phyloP scores from a whole-genome alignment of 129 eudicot species.

The Lactuca saligna region DNA sequence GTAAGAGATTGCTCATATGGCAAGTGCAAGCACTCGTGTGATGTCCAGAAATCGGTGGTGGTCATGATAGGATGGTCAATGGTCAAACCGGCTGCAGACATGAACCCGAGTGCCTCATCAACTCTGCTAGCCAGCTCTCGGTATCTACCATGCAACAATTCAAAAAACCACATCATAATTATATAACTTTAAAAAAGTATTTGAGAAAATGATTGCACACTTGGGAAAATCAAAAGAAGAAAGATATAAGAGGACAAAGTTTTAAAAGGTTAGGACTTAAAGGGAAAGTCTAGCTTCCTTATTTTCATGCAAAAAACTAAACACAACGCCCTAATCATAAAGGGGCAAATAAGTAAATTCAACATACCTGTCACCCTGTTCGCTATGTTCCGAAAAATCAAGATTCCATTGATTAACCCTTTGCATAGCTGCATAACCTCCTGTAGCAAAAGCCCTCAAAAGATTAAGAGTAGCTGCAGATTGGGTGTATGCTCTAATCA shows the following conservation, averaged over 20 bases:
- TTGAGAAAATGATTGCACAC: no score
- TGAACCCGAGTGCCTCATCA: conserved; percentile 78
- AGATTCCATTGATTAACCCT: conserved; percentile 59
- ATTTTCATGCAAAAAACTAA: no score
- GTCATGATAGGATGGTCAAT: conserved; percentile 63
- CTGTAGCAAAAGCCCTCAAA: conserved; percentile 78
- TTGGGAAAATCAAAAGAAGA: no score
- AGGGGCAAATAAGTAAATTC: background rate
- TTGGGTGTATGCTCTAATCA: conserved; percentile 75
- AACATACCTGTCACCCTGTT: conserved; percentile 68
- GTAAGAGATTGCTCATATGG: conserved; percentile 80
- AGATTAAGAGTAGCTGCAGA: conserved; percentile 71
- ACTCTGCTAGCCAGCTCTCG: conserved; percentile 69
- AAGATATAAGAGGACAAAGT: no score
- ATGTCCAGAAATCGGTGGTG: conserved; percentile 39
- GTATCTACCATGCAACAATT: conserved; percentile 40
- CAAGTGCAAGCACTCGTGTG: conserved; percentile 70
- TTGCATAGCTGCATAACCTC: conserved; percentile 45
- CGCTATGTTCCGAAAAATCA: conserved; percentile 66
- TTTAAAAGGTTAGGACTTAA: no score
- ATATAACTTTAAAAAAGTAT: background rate
- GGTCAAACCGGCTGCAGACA: conserved; percentile 78
- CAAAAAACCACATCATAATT: background rate
- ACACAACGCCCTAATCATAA: background rate
- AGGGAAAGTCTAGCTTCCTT: no score